Conservation (phyloP, 441 rosid genomes). For the Flueggea neowawraea region DNA sequence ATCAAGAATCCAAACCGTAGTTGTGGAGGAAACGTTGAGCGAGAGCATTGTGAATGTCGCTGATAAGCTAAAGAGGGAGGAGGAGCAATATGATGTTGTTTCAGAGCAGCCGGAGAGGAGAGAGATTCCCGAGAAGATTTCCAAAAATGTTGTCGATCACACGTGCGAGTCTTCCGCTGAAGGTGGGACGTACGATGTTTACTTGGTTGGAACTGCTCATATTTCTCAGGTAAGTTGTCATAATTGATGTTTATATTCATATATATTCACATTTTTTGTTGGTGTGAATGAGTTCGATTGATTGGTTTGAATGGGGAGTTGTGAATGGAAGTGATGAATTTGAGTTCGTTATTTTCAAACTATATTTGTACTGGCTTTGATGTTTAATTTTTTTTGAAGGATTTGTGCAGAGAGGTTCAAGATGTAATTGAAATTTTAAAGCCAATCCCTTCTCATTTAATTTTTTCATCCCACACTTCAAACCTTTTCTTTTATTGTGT, state of each 20-base stretch:
- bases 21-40: conserved; percentile 46
- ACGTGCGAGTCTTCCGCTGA: conserved; percentile 65
- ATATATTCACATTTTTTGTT: conserved; percentile 14
- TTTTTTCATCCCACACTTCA: no score
- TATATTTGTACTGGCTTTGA: background rate
- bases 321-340: background rate
- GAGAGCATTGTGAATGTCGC: conserved; percentile 87
- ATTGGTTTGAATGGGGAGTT: background rate
- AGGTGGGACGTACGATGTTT: conserved; percentile 81
- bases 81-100: no score
- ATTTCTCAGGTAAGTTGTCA: conserved; percentile 81
- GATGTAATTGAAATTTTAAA: conserved; percentile 67
- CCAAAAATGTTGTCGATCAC: conserved; percentile 57
- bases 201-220: conserved; percentile 92
- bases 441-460: no score
- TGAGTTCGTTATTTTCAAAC: background rate
- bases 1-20: conserved; percentile 56
- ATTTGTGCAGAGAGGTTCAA: conserved; percentile 88
- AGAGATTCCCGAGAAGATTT: conserved; percentile 66
- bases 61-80: conserved; percentile 30
- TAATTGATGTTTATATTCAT: no score
- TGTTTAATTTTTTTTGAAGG: conserved; percentile 39
- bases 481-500: no score
- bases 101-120: conserved; percentile 28
- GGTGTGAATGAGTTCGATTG: conserved; percentile 9